These are phyloP conservation scores for Furcasterigmium furcatum DNA, from an alignment of 2,329 filamentous ascomycete species.

Conservation along the genomic window DNA sequence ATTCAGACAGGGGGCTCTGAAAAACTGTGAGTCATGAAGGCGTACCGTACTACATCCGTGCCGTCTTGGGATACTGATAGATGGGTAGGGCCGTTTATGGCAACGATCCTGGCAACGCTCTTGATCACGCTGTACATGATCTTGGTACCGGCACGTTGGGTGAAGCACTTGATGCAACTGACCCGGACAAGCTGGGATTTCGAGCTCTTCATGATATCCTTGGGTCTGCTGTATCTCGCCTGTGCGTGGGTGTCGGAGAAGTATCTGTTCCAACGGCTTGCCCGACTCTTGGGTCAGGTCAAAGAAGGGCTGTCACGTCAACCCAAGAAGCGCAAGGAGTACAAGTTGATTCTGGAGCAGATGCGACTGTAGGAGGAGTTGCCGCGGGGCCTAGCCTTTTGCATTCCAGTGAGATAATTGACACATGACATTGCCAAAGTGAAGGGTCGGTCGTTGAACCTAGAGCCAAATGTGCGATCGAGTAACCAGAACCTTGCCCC, in stretches of 20 bases:
- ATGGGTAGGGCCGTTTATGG: conserved; percentile 72
- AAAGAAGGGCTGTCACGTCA: conserved; percentile 56
- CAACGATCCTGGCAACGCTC: conserved; percentile 68
- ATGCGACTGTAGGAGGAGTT: conserved; percentile 40
- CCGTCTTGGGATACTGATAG: conserved; percentile 10
- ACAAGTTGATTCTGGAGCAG: conserved; percentile 75
- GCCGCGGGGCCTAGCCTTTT: no score
- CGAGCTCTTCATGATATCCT: conserved; percentile 64
- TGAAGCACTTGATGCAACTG: conserved; percentile 78
- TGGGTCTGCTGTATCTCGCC: conserved; percentile 68
- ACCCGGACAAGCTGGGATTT: conserved; percentile 73
- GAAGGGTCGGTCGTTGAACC: no score
- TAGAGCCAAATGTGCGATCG: no score
- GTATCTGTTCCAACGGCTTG: conserved; percentile 65
- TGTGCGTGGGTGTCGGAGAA: conserved; percentile 71
- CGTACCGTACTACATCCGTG: neutral
- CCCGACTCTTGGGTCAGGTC: conserved; percentile 61
- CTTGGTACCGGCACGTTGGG: conserved; percentile 65
- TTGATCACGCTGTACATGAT: conserved; percentile 77
- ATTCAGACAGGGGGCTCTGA: conserved; percentile 75
- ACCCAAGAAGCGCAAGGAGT: conserved; percentile 79
- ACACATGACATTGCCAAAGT: no score
- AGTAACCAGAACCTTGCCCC: no score
- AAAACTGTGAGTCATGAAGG: conserved; percentile 65
- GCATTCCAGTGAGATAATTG: no score